Base-by-base conservation (phyloP, 1,139 yeast genomes). In the Candida tetrigidarum region DNA sequence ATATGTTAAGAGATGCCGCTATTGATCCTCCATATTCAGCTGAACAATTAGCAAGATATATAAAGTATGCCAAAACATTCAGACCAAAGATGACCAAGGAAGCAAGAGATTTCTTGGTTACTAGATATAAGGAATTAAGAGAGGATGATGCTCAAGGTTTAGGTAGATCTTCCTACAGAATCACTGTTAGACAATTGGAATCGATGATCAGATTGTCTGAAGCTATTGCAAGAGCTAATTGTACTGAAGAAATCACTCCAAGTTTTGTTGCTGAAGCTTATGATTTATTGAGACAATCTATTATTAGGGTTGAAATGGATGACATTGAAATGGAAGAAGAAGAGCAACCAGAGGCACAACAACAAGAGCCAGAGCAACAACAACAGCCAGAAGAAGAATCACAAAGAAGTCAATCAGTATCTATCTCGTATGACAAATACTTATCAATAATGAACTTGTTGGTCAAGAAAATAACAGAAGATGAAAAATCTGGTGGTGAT, bases 161-260 rank as follows among this genome's bases (percentile, higher is more conserved):
- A 50, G 96, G 96, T 9, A 78, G 95, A 58, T 76, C 86, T 12
- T 86, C 96, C 46, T 93, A 93, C 66, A 78, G 99, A 66, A 93
- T 93, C 56, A 93, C 99, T 0, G 99, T 95, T 29, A 86, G 99
- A 72, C 99, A 93, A 64, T 76, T 93, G 57, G 99, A 93, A 67
- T 88, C 91, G 42, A 82, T 93, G 91, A 86, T 93, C 52, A 81
- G 99, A 62, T 76, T 93, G 51, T 84, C 95, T 8, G 99, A 93
- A 66, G 99, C 97, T 1, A 93, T 93, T 67, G 99, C 99, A 1
- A 80, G 97, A 55, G 97, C 99, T 33, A 93, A 93, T 64, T 93
- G 99, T 69, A 87, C 93, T 9, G 95, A 89, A 53, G 89, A 82
- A 48, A 89, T 95, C 48, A 84, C 95, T 0, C 91, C 96, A 20